phyloP scores from a whole-genome alignment of 345 rosid species.

The Aquilaria malaccensis region DNA sequence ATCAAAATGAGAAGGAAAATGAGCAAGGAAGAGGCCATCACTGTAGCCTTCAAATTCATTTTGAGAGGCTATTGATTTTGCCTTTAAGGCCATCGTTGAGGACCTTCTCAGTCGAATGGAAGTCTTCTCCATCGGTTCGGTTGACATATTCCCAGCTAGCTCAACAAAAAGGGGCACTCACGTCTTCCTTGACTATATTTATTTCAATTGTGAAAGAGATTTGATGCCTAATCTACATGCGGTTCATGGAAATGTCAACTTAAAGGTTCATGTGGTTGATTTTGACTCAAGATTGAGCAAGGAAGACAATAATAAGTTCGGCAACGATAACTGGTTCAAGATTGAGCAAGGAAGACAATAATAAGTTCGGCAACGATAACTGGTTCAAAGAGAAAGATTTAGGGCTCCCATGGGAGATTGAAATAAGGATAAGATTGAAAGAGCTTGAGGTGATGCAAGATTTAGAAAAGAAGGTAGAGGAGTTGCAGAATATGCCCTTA shows the following conservation, averaged over 20 bases:
- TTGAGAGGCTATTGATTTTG: too few relatives aligned
- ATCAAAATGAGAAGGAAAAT: too few relatives aligned
- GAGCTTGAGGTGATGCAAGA: conserved; percentile 81
- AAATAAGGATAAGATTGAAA: conserved; percentile 63
- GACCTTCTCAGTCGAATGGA: conserved; percentile 44
- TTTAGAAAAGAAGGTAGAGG: conserved; percentile 84
- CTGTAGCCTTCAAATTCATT: too few relatives aligned
- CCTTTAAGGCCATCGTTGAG: conserved; percentile 22
- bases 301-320: conserved; percentile 35
- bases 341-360: conserved; percentile 46
- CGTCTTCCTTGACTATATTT: conserved; percentile 22
- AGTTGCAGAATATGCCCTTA: conserved; percentile 38
- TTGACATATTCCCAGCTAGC: conserved; percentile 40
- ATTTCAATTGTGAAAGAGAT: conserved; percentile 37
- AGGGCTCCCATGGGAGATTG: conserved; percentile 56
- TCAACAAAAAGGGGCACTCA: conserved; percentile 45
- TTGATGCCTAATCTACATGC: conserved; percentile 27
- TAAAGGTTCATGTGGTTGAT: conserved; percentile 66
- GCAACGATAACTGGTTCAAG: conserved; percentile 36
- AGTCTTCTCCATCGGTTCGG: conserved; percentile 37
- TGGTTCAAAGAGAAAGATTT: conserved; percentile 37
- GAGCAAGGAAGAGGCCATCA: too few relatives aligned
- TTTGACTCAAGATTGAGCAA: conserved; percentile 52
- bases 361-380: conserved; percentile 31
- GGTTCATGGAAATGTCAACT: conserved; percentile 55